phyloP scores from a whole-genome alignment of 805 yeast species.

The Teunomyces stri region DNA sequence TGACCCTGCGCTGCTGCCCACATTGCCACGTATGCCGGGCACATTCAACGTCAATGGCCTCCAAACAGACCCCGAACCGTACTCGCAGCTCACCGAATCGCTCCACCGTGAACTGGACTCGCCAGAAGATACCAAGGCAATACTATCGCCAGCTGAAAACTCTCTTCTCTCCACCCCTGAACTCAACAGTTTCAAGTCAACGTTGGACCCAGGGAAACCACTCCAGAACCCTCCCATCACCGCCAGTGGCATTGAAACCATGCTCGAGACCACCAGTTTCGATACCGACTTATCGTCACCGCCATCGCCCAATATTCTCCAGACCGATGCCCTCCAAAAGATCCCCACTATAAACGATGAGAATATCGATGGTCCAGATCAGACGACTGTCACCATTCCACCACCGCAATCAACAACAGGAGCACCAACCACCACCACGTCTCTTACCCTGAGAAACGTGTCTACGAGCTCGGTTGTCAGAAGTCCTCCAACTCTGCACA shows the following conservation, averaged over 20 bases:
- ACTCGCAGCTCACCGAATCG: slow-evolving; percentile 10
- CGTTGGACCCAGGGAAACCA: slow-evolving; percentile 49
- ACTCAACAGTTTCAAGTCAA: slow-evolving; percentile 23
- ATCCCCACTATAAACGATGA: slow-evolving; percentile 34
- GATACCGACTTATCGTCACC: slow-evolving; percentile 9
- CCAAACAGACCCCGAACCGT: slow-evolving; percentile 14
- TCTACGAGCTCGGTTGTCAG: slow-evolving; percentile 24
- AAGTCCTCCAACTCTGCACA: slow-evolving; percentile 19
- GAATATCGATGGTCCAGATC: slow-evolving; percentile 24
- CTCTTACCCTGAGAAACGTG: slow-evolving; percentile 6
- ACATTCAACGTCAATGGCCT: slow-evolving; percentile 47
- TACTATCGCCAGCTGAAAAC: not conserved
- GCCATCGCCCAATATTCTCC: slow-evolving; percentile 12
- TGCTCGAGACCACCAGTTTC: slow-evolving; percentile 13
- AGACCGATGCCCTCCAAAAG: slow-evolving; percentile 23
- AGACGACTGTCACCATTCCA: not conserved
- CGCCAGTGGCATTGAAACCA: slow-evolving; percentile 15
- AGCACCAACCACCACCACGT: not conserved
- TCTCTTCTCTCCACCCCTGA: slow-evolving; percentile 8
- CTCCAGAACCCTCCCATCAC: slow-evolving; percentile 4
- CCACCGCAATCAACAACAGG: not conserved
- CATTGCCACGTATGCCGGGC: slow-evolving; percentile 46
- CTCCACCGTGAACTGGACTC: not conserved
- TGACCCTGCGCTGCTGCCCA: not conserved
- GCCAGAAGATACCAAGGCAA: slow-evolving; percentile 2